A percentile compares a stretch with the other conserved stretches of the same genome.
phyloP scores from a whole-genome alignment of 352 stramenopile species.

The Hyaloperonospora arabidopsidis region DNA sequence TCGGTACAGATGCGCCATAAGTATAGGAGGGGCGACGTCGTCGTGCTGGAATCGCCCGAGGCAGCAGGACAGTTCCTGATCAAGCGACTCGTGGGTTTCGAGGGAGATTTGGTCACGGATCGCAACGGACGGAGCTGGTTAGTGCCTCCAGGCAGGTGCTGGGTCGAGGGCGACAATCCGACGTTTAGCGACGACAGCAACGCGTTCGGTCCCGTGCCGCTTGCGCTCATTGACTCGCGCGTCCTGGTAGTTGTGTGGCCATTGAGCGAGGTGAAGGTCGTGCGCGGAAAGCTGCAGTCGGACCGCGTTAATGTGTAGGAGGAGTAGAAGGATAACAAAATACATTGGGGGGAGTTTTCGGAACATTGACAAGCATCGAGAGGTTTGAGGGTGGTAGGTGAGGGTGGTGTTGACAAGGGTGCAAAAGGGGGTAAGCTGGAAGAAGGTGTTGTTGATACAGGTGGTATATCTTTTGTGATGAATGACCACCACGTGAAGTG shows the following conservation, averaged over 20 bases:
- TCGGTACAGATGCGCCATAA: conserved; percentile 65
- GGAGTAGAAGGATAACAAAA: no score
- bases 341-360: no score
- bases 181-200: conserved; percentile 76
- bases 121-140: conserved; percentile 27
- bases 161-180: conserved; percentile 77
- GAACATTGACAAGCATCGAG: no score
- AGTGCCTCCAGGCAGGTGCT: conserved; percentile 74
- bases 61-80: conserved; percentile 51
- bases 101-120: conserved; percentile 66
- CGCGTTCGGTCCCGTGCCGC: conserved; percentile 61
- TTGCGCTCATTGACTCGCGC: conserved; percentile 73
- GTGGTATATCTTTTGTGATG: no score
- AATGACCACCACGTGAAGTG: no score
- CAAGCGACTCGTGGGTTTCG: conserved; percentile 69
- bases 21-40: conserved; percentile 64
- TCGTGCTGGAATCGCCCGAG: conserved; percentile 68
- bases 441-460: no score
- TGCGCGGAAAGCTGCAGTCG: conserved; percentile 38
- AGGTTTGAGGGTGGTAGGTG: no score
- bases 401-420: no score
- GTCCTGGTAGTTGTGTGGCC: conserved; percentile 79
- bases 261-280: conserved; percentile 50
- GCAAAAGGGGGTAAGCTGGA: no score
- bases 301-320: no score